Evolutionary conservation across 2,329 filamentous ascomycete genomes (phyloP).

Genomic region (Biscogniauxia marginata): DNA sequence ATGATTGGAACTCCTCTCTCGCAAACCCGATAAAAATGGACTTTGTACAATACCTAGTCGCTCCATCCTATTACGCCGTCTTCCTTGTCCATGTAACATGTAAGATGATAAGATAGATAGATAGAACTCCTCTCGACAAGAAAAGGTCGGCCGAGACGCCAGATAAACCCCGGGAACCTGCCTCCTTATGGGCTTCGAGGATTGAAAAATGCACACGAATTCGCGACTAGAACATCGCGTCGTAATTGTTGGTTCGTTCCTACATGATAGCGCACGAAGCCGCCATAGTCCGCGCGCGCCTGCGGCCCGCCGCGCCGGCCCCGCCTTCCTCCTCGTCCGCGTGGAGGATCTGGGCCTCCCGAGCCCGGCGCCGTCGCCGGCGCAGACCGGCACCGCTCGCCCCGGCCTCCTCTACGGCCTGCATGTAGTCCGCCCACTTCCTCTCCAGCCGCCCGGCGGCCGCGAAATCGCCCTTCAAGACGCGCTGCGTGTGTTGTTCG

Average conservation of each 20-base stretch:
- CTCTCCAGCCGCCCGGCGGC: slow-evolving; percentile 77
- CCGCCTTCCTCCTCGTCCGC: slow-evolving; percentile 75
- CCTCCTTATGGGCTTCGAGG: too few species aligned
- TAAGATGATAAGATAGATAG: too few species aligned
- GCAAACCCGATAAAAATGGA: too few species aligned
- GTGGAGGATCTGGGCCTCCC: slow-evolving; percentile 78
- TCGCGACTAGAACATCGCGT: not conserved
- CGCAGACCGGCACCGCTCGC: slow-evolving; percentile 64
- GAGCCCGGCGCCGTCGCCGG: slow-evolving; percentile 70
- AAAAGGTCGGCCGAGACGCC: too few species aligned
- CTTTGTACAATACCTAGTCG: too few species aligned
- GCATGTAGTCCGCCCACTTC: slow-evolving; percentile 95
- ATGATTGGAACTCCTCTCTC: too few species aligned
- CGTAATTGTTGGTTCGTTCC: slow-evolving; percentile 22
- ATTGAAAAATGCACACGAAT: not conserved
- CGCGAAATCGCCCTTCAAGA: slow-evolving; percentile 71
- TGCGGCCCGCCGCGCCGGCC: slow-evolving; percentile 49
- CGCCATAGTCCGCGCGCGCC: slow-evolving; percentile 61
- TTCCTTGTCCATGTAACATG: too few species aligned
- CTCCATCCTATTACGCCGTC: too few species aligned
- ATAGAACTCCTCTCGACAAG: too few species aligned
- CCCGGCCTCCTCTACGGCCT: slow-evolving; percentile 81
- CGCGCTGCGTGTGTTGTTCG: slow-evolving; percentile 86
- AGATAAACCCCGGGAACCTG: too few species aligned
- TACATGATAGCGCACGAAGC: slow-evolving; percentile 65